Percentiles rank a stretch among this genome's conserved stretches.
Conservation (phyloP, 805 yeast species). For the Cyberlindnera sargentensis region DNA sequence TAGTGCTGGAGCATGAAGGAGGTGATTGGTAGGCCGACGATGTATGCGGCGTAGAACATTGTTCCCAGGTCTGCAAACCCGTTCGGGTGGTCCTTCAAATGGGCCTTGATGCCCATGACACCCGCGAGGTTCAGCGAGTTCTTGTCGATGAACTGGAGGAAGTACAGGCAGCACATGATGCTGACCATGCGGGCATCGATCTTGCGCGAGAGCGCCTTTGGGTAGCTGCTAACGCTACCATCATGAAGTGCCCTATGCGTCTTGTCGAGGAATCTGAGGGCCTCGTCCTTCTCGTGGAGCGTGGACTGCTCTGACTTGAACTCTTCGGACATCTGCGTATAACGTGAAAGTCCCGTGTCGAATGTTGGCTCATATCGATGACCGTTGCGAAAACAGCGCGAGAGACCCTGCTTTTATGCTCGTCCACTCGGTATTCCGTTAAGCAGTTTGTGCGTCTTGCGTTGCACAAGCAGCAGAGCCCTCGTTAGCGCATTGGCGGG, state of each 20-base stretch:
- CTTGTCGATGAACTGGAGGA: conserved; percentile 50
- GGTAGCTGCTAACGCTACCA: background rate
- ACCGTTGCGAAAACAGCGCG: too few species aligned
- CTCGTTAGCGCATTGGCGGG: too few species aligned
- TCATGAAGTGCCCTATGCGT: background rate
- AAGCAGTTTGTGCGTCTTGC: too few species aligned
- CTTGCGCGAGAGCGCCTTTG: conserved; percentile 6
- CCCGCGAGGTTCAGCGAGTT: conserved; percentile 50
- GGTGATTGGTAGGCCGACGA: conserved; percentile 42
- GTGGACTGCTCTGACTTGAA: background rate
- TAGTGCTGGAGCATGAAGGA: conserved; percentile 39
- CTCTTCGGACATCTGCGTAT: too few species aligned
- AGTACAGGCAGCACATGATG: conserved; percentile 40
- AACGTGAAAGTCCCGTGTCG: too few species aligned
- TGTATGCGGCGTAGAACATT: conserved; percentile 43
- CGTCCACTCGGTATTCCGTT: too few species aligned
- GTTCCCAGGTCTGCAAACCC: conserved; percentile 47
- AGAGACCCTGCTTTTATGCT: too few species aligned
- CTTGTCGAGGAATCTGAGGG: conserved; percentile 10
- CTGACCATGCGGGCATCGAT: conserved; percentile 11
- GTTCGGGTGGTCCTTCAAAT: conserved; percentile 31
- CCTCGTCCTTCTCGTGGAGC: conserved; percentile 12
- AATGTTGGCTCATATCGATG: too few species aligned
- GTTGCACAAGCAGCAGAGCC: too few species aligned
- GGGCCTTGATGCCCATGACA: conserved; percentile 51